These are phyloP conservation scores for Podila minutissima DNA, from an alignment of 192 early-diverging fungal species.

Conservation along the genomic window DNA sequence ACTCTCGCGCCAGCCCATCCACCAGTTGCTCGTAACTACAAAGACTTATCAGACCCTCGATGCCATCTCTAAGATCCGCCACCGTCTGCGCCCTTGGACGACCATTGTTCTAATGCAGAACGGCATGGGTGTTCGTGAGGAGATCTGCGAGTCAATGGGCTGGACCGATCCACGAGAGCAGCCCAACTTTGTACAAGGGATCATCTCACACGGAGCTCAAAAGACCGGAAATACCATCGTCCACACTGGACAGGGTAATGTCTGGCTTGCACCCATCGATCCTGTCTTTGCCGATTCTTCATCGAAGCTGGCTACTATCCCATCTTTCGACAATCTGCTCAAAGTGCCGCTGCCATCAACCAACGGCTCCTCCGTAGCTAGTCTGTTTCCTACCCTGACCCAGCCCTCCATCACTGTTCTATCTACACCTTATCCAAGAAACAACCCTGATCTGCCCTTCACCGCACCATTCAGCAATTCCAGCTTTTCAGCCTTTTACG, in stretches of 20 bases:
- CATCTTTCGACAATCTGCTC: slow-evolving; percentile 1
- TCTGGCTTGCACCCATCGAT: slow-evolving; percentile 53
- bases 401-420: background rate
- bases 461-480: slow-evolving; percentile 26
- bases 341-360: background rate
- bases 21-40: slow-evolving; percentile 66
- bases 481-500: slow-evolving; percentile 42
- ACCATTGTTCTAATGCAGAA: slow-evolving; percentile 75
- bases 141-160: slow-evolving; percentile 56
- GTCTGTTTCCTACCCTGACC: slow-evolving; percentile 9
- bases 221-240: slow-evolving; percentile 59
- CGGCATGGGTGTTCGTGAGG: slow-evolving; percentile 69
- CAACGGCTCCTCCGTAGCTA: slow-evolving; percentile 23
- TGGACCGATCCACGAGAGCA: slow-evolving; percentile 58
- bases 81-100: slow-evolving; percentile 57
- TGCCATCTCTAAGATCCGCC: slow-evolving; percentile 58
- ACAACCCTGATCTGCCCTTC: slow-evolving; percentile 7
- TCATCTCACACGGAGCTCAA: slow-evolving; percentile 53
- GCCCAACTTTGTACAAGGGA: slow-evolving; percentile 42
- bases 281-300: background rate
- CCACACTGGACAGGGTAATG: slow-evolving; percentile 66
- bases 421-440: slow-evolving; percentile 13
- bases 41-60: slow-evolving; percentile 71
- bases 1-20: slow-evolving; percentile 54
- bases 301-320: background rate